Conservation (phyloP, 768 basidiomycete species). For the Leccinum arenicola region DNA sequence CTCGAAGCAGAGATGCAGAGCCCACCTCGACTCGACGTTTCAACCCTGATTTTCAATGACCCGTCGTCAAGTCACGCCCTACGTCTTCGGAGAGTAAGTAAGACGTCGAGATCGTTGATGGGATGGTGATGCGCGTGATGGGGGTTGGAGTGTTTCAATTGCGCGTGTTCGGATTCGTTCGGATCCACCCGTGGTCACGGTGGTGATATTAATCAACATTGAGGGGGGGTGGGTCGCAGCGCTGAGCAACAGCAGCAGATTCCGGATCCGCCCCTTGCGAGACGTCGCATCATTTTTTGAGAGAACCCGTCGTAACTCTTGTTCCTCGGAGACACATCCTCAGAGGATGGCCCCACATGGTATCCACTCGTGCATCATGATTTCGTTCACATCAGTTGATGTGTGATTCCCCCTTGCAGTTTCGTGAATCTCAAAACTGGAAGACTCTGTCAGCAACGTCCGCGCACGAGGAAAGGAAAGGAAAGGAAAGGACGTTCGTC, state of each 20-base stretch:
- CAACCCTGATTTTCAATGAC: not conserved
- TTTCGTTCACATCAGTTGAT: conserved; percentile 3
- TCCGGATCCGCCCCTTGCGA: not conserved
- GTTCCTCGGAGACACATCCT: conserved; percentile 8
- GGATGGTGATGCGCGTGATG: not conserved
- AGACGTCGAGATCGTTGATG: not conserved
- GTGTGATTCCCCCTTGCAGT: not conserved
- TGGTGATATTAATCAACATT: not conserved
- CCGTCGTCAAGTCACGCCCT: not conserved
- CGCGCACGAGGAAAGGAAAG: not conserved
- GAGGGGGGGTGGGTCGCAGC: not conserved
- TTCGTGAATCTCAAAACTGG: conserved; percentile 9
- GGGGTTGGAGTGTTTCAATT: conserved; percentile 21
- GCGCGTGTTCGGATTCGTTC: not conserved
- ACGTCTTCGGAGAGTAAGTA: conserved; percentile 3
- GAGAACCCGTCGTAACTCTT: conserved; percentile 13
- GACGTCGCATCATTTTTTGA: not conserved
- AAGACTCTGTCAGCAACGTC: not conserved
- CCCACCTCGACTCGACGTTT: not conserved
- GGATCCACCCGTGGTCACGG: not conserved
- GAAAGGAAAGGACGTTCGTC: conserved; percentile 9
- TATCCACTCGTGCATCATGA: not conserved
- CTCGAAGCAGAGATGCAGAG: not conserved
- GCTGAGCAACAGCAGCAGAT: not conserved
- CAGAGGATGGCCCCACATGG: not conserved